Base-by-base conservation (phyloP, 345 rosid species). In the Microthlaspi erraticum region DNA sequence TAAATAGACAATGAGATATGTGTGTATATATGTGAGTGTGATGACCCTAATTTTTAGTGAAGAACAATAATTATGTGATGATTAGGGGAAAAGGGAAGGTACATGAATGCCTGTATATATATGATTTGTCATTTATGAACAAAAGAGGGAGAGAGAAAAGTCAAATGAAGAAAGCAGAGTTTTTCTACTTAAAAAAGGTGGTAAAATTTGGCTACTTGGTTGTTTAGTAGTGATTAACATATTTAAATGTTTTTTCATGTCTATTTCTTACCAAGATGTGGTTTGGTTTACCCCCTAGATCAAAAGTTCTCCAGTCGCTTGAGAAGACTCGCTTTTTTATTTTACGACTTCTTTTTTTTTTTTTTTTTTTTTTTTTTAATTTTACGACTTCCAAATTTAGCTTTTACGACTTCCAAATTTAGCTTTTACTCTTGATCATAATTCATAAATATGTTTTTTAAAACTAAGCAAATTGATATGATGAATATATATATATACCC, bases 131-230 rank as follows among this genome's bases (percentile, higher is more conserved):
- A 57, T 36, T 14, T 44, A 9, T 75, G 52, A 23, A 44, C 44
- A n/a, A 36, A 68, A 44, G 36, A 34, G 51, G 34, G 33, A 61
- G 26, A 16, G 3, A 55, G 78, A 75, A 75, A 68, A 75, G 79
- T 75, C 79, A 75, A 61, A 60, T 61, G 74, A 63, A 56, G 64
- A 61, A 61, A 44, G 12, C 41, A 60, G 43, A 67, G 54, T 39
- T 58, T 46, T 53, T 51, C 74, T 53, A 61, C 69, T 75, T 68
- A 8, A 66, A 58, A 67, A 57, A 70, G 58, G 58, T 68, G 59
- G 78, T 75, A 75, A 68, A 75, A 2, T 7, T 75, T 75, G 74
- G 79, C 74, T 75, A 75, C 79, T 68, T 66, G 66, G 7, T 73
- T 41, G 20, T 19, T 39, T 23, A 13, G 29, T 38, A 46, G 43